These are phyloP conservation scores for Malassezia yamatoensis DNA, from an alignment of 1,284 basidiomycete species.

Conservation along the genomic window DNA sequence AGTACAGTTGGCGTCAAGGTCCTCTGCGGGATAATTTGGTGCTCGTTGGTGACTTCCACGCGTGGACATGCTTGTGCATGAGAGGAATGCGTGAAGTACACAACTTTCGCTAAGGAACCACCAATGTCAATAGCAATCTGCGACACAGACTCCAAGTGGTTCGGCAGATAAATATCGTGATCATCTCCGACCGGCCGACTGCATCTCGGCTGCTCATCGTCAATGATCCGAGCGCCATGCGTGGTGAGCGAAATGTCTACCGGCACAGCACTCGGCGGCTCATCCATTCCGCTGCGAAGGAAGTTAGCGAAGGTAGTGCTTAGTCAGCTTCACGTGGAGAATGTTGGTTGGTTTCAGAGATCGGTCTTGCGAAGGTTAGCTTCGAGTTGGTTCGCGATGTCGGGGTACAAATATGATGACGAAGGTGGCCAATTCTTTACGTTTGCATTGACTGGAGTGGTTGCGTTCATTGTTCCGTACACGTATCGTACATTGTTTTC, in stretches of 20 bases:
- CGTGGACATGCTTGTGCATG: not conserved
- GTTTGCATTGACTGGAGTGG: conserved; percentile 43
- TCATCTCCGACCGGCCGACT: conserved; percentile 18
- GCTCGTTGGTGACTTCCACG: not conserved
- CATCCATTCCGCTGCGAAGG: not conserved
- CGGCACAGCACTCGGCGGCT: conserved; percentile 13
- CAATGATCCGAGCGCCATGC: conserved; percentile 17
- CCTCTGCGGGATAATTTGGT: not conserved
- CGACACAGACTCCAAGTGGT: conserved; percentile 43
- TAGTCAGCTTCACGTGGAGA: conserved; percentile 11
- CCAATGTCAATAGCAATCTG: conserved; percentile 56
- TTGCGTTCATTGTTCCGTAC: conserved; percentile 40
- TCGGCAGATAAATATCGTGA: conserved; percentile 46
- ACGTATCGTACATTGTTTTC: conserved; percentile 32
- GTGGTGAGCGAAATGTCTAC: conserved; percentile 14
- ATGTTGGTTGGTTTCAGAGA: not conserved
- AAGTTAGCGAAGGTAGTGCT: not conserved
- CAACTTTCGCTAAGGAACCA: conserved; percentile 92
- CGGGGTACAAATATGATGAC: conserved; percentile 48
- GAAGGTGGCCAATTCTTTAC: conserved; percentile 47
- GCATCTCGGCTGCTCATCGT: not conserved
- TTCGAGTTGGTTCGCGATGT: conserved; percentile 23
- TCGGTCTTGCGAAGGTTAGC: not conserved
- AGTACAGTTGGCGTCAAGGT: not conserved
- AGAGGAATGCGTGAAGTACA: conserved; percentile 68